These are phyloP conservation scores for Prunus mira DNA, from an alignment of 306 rosid species.

Conservation along the genomic window DNA sequence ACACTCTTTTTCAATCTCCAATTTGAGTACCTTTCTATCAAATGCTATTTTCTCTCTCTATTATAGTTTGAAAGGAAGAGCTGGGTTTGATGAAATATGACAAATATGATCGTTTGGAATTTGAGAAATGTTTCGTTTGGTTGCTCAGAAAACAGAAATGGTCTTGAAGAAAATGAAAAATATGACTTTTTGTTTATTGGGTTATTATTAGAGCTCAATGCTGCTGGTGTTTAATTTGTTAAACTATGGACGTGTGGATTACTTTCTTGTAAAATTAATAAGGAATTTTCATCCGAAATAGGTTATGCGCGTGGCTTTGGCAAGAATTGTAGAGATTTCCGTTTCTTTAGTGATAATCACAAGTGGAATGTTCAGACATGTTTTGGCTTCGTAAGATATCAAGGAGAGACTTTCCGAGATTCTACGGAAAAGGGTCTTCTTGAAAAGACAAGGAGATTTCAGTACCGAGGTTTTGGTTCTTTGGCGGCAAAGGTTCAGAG, in stretches of 20 bases:
- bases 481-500: slow-evolving; percentile 41
- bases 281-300: not conserved
- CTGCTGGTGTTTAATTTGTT: not conserved
- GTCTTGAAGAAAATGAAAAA: not conserved
- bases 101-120: not conserved
- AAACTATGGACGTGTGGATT: not conserved
- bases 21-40: not conserved
- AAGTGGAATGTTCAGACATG: slow-evolving; percentile 21
- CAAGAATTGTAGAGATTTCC: slow-evolving; percentile 4
- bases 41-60: not conserved
- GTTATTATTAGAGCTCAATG: not conserved
- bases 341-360: not conserved
- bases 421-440: slow-evolving; percentile 23
- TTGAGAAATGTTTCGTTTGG: slow-evolving; percentile 2
- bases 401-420: not conserved
- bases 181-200: not conserved
- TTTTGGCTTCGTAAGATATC: slow-evolving; percentile 25
- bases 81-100: not conserved
- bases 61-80: not conserved
- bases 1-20: not conserved
- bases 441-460: slow-evolving; percentile 25
- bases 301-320: slow-evolving; percentile 7
- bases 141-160: not conserved
- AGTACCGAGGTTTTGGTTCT: slow-evolving; percentile 43
- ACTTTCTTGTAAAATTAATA: not conserved